Conservation (phyloP, 2,329 filamentous ascomycete genomes). For the Aureobasidium sp. region DNA sequence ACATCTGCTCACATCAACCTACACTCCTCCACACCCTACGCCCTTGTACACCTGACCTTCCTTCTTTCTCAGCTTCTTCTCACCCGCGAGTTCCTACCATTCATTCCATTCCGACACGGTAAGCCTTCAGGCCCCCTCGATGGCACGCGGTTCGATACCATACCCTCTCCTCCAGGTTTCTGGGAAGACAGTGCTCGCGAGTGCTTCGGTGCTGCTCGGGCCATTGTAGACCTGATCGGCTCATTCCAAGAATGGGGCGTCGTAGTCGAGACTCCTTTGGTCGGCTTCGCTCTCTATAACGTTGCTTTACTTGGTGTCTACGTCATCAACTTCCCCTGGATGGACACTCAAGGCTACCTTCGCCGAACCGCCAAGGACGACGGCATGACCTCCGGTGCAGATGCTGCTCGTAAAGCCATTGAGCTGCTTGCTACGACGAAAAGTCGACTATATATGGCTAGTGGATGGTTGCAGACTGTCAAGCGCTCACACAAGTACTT, state of each 20-base stretch:
- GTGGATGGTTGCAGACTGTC: slow-evolving; percentile 48
- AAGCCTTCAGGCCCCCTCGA: slow-evolving; percentile 53
- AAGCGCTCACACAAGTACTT: slow-evolving; percentile 48
- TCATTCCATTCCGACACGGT: slow-evolving; percentile 48
- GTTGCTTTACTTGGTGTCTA: slow-evolving; percentile 59
- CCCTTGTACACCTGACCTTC: slow-evolving; percentile 58
- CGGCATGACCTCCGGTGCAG: slow-evolving; percentile 22
- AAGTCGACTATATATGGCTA: slow-evolving; percentile 47
- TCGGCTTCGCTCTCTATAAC: slow-evolving; percentile 59
- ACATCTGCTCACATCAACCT: slow-evolving; percentile 58
- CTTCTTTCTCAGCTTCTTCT: slow-evolving; percentile 60
- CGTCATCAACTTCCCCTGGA: slow-evolving; percentile 57
- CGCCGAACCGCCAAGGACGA: slow-evolving; percentile 19
- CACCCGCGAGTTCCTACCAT: slow-evolving; percentile 60
- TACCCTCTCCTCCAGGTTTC: slow-evolving; percentile 44
- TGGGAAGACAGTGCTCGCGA: slow-evolving; percentile 56
- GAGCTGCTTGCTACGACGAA: slow-evolving; percentile 47
- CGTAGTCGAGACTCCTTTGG: slow-evolving; percentile 59
- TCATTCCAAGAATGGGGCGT: slow-evolving; percentile 53
- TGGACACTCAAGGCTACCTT: slow-evolving; percentile 54
- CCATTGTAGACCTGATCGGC: slow-evolving; percentile 57
- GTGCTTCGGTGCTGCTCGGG: slow-evolving; percentile 54
- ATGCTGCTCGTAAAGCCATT: slow-evolving; percentile 42
- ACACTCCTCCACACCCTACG: slow-evolving; percentile 55
- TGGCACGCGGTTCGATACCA: slow-evolving; percentile 31